Evolutionary conservation across 768 basidiomycete species (phyloP).

Genomic region (Tephrocybe sp.): DNA sequence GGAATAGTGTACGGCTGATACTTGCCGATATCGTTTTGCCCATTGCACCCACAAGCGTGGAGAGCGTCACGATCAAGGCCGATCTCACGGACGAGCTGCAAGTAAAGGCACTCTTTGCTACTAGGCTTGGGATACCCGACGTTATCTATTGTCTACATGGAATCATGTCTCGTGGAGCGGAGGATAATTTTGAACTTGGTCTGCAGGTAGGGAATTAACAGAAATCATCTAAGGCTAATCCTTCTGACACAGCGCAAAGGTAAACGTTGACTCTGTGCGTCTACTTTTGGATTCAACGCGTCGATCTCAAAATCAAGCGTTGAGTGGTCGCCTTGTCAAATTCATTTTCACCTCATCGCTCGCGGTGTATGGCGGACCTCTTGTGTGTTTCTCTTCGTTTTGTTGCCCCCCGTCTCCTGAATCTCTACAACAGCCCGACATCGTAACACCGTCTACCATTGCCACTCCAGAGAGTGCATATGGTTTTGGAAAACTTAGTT

Average conservation of each 20-base stretch:
- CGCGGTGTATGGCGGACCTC: conserved; percentile 59
- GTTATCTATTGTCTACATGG: conserved; percentile 53
- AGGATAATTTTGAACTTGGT: conserved; percentile 61
- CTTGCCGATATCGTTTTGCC: conserved; percentile 50
- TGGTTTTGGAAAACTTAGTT: conserved; percentile 55
- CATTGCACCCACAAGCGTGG: conserved; percentile 27
- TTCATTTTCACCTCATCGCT: conserved; percentile 62
- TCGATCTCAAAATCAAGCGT: conserved; percentile 20
- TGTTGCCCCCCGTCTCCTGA: not conserved
- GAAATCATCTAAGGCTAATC: not conserved
- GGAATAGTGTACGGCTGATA: conserved; percentile 42
- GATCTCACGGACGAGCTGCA: conserved; percentile 39
- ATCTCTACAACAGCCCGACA: conserved; percentile 30
- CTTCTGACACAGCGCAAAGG: conserved; percentile 23
- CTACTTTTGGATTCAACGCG: conserved; percentile 38
- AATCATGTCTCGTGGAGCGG: conserved; percentile 63
- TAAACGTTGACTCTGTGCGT: conserved; percentile 60
- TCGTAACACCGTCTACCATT: conserved; percentile 47
- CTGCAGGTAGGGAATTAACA: conserved; percentile 33
- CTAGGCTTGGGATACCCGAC: conserved; percentile 38
- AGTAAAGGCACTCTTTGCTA: conserved; percentile 37
- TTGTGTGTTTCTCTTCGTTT: conserved; percentile 26
- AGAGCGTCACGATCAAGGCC: conserved; percentile 34
- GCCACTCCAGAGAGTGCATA: conserved; percentile 58
- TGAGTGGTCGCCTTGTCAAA: conserved; percentile 34